These are phyloP conservation scores for Pseudocohnilembus persalinus DNA, from an alignment of 169 alveolate genomes.

Conservation along the genomic window DNA sequence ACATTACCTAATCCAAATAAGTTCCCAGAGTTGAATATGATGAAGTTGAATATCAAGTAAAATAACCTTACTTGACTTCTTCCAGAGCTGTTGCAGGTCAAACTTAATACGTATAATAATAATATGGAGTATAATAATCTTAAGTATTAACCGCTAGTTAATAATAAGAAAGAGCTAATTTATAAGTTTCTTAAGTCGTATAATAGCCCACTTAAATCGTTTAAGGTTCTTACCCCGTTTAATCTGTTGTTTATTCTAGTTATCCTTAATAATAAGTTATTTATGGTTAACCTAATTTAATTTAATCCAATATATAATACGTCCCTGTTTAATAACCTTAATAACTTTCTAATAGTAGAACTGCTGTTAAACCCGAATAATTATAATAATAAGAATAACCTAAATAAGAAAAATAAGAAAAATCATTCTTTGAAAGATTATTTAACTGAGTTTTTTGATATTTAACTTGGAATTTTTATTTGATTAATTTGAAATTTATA, in stretches of 20 bases:
- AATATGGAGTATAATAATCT: no score
- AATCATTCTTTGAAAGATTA: background rate
- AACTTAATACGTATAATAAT: background rate
- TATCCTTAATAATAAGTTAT: background rate
- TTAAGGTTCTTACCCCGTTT: background rate
- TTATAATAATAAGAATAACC: background rate
- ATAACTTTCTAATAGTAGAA: no score
- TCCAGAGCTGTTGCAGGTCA: conserved; percentile 18
- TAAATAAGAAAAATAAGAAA: background rate
- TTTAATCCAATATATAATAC: background rate
- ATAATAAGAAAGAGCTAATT: background rate
- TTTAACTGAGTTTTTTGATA: background rate
- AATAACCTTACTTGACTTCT: conserved; percentile 26
- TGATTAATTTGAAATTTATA: no score
- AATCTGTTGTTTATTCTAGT: no score
- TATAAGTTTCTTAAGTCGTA: background rate
- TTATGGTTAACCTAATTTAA: background rate
- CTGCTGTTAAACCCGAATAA: background rate
- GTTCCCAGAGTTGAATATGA: conserved; percentile 51
- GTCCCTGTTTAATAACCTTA: no score
- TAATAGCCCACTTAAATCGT: background rate
- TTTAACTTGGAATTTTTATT: no score
- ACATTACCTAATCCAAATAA: conserved; percentile 40
- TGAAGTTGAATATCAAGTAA: conserved; percentile 44
- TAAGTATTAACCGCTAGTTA: background rate